Base-by-base conservation (phyloP, 495 filamentous ascomycete genomes). In the Chaetomidium leptoderma region DNA sequence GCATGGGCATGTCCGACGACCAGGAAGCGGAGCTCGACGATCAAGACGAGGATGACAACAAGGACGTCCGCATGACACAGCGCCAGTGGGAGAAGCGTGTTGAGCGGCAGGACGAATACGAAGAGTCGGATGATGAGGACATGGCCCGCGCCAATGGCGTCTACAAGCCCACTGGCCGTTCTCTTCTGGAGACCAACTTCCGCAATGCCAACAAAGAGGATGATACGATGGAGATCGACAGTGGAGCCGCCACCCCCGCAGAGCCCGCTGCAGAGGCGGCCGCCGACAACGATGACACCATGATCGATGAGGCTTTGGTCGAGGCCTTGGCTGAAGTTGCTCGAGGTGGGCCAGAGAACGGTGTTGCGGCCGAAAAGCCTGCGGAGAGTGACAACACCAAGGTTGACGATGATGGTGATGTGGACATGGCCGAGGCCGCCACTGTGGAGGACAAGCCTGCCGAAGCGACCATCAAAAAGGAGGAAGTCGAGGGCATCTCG, bases 1-100 rank as follows among this genome's bases (percentile, higher is more conserved):
- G 86, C 1, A 64, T 88, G 29, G 84, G 88, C 65, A 78, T 81
- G 60, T 78, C 83, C 14, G 90, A 95, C 53, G 92, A 96, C 42
- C 85, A 88, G 27, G 92, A 96, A 44, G 93, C 88, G n/a, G 83
- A 87, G 60, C 76, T 93, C 23, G 90, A 95, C 61, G 91, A 97
- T 65, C 66, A 87, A 2, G 92, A 97, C 53, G 93, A 93, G 51
- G 93, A 97, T 61, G 83, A 92, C 47, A 91, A 95, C 59, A 86
- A 88, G 64, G 95, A 99, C 64, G 80, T 78, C 59, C 86, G 93
- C 14, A 81, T 86, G 63, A 93, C 91, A 0, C 83, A 95, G 68
- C 87, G 90, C 10, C 81, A 85, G 55, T 90, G 90, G 79, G 95
- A 99, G 58, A 82, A 88, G 65, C 83, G 81, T 47, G 80, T 90